phyloP scores from a whole-genome alignment of 2,329 filamentous ascomycete species.

The Parastagonospora avenae region DNA sequence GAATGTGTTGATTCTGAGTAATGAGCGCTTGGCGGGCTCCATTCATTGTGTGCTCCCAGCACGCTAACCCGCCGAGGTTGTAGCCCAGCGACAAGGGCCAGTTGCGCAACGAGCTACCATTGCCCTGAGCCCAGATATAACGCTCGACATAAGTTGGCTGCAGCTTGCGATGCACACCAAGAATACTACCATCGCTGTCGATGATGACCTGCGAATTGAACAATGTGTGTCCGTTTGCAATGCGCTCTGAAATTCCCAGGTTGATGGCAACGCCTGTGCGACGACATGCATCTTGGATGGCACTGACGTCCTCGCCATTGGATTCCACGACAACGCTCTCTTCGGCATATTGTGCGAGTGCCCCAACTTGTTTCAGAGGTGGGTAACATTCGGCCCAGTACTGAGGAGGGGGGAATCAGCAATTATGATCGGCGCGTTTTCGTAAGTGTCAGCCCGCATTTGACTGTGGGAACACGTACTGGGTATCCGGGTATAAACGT shows the following conservation, averaged over 20 bases:
- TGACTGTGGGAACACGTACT: constrained; percentile 17
- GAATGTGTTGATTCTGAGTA: constrained; percentile 44
- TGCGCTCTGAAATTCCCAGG: constrained; percentile 43
- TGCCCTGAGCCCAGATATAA: constrained; percentile 43
- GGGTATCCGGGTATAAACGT: constrained; percentile 47
- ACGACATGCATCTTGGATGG: constrained; percentile 41
- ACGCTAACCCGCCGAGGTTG: constrained; percentile 43
- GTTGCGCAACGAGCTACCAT: constrained; percentile 38
- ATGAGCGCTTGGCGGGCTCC: constrained; percentile 45
- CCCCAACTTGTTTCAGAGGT: constrained; percentile 40
- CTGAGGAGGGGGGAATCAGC: constrained; percentile 14
- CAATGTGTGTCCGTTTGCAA: constrained; percentile 38
- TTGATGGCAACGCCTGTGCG: constrained; percentile 38
- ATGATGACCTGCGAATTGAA: constrained; percentile 47
- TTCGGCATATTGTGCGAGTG: constrained; percentile 41
- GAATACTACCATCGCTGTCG: constrained; percentile 38
- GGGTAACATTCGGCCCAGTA: constrained; percentile 47
- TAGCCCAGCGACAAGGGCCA: constrained; percentile 38
- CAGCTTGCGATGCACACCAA: constrained; percentile 47
- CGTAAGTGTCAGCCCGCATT: neutral
- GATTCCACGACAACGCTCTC: constrained; percentile 44
- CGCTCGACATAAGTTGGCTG: constrained; percentile 46
- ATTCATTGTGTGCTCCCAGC: constrained; percentile 49
- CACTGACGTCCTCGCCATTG: constrained; percentile 35
- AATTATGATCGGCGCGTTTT: constrained; percentile 10